phyloP scores from a whole-genome alignment of 805 yeast species.

The Tetrapisispora pingtungensis region DNA sequence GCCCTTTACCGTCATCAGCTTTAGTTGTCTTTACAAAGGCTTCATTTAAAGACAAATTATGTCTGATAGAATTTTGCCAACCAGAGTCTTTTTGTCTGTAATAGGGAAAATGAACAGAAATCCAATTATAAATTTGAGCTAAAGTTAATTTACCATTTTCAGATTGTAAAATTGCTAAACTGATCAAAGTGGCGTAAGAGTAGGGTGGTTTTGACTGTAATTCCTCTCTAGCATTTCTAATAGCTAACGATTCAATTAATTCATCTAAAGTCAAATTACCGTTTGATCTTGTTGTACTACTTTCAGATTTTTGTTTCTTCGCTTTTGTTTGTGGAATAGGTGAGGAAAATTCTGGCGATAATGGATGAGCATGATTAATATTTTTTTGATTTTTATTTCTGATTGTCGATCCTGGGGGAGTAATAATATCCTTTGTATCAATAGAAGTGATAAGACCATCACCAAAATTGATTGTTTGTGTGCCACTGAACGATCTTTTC shows the following conservation, averaged over 20 bases:
- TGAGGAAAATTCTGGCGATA: conserved; percentile 27
- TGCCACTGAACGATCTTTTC: conserved; percentile 8
- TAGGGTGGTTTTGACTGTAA: conserved; percentile 66
- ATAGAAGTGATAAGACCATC: neutral
- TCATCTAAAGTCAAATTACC: conserved; percentile 25
- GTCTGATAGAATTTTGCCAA: conserved; percentile 97
- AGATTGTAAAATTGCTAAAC: conserved; percentile 17
- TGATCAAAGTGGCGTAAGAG: conserved; percentile 82
- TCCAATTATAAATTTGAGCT: conserved; percentile 88
- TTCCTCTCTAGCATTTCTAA: conserved; percentile 12
- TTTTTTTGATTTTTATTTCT: conserved; percentile 5
- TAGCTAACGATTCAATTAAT: conserved; percentile 18
- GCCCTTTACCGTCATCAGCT: conserved; percentile 78
- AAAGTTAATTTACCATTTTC: conserved; percentile 47
- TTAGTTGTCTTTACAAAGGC: conserved; percentile 84
- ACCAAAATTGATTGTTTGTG: neutral
- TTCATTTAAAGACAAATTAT: conserved; percentile 83
- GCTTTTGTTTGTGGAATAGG: conserved; percentile 23
- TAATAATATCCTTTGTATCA: conserved; percentile 11
- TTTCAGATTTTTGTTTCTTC: conserved; percentile 23
- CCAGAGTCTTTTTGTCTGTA: conserved; percentile 82
- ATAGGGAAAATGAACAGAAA: conserved; percentile 71
- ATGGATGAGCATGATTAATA: conserved; percentile 9
- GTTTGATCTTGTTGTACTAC: conserved; percentile 21
- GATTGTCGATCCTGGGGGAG: conserved; percentile 25